Conservation (phyloP, 2,329 filamentous ascomycete genomes). For the Diaporthe batatas region DNA sequence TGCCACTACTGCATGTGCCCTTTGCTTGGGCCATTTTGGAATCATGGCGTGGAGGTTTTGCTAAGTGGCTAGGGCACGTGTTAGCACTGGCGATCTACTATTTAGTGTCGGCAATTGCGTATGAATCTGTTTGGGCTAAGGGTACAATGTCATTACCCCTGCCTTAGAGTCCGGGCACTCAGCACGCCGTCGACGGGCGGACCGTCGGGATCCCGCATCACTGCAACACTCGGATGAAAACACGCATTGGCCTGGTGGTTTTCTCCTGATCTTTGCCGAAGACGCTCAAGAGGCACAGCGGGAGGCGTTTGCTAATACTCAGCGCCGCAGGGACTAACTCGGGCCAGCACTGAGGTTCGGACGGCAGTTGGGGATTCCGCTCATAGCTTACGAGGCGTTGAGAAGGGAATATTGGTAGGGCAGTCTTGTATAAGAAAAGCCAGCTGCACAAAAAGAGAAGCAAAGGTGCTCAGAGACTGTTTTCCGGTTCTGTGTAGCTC, state of each 20-base stretch:
- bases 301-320: too few relatives aligned
- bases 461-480: accelerated
- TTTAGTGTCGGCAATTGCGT: not conserved
- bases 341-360: not conserved
- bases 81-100: not conserved
- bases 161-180: slow-evolving; percentile 23
- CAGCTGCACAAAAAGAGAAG: not conserved
- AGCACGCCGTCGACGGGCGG: slow-evolving; percentile 27
- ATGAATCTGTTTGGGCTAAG: slow-evolving; percentile 1
- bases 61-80: not conserved
- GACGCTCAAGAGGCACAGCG: not conserved
- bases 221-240: slow-evolving; percentile 21
- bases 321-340: not conserved
- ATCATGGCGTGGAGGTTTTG: slow-evolving; percentile 8
- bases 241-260: not conserved
- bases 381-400: not conserved
- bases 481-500: not conserved
- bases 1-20: not conserved
- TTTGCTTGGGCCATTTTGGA: not conserved
- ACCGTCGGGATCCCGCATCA: not conserved
- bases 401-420: too few relatives aligned
- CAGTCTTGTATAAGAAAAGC: not conserved
- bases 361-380: slow-evolving; percentile 1
- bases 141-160: slow-evolving; percentile 20
- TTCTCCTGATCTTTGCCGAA: not conserved